Evolutionary conservation across 495 filamentous ascomycete genomes (phyloP).

Genomic region (Chaetomidium leptoderma): DNA sequence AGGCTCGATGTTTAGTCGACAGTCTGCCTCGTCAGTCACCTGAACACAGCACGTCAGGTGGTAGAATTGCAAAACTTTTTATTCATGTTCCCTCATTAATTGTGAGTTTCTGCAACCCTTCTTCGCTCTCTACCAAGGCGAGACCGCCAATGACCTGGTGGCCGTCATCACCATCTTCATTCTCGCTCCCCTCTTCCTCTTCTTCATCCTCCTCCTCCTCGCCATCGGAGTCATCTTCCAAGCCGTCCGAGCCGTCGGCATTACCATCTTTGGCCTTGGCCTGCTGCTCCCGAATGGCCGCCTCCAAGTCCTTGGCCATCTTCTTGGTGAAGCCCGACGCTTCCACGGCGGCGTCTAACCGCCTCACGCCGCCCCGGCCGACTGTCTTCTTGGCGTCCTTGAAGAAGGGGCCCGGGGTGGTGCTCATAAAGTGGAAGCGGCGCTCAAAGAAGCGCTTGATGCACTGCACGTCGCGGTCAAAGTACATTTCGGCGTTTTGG

Average conservation of each 20-base stretch:
- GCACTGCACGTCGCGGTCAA: conserved; percentile 90
- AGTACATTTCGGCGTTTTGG: conserved; percentile 87
- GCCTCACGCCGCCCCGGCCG: conserved; percentile 56
- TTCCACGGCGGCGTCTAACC: conserved; percentile 83
- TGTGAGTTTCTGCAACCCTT: conserved; percentile 23
- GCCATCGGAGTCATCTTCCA: conserved; percentile 56
- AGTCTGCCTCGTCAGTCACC: no score
- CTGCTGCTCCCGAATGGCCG: conserved; percentile 69
- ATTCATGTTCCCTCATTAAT: conserved; percentile 26
- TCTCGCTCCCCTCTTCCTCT: conserved; percentile 38
- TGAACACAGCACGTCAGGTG: no score
- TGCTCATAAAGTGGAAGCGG: conserved; percentile 80
- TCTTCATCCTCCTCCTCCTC: conserved; percentile 45
- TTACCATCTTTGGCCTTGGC: conserved; percentile 26
- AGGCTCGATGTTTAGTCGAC: no score
- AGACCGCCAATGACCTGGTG: not conserved
- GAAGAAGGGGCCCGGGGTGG: conserved; percentile 80
- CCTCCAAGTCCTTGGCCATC: conserved; percentile 87
- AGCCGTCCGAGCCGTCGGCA: conserved; percentile 22
- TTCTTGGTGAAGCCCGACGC: conserved; percentile 95
- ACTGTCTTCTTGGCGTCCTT: conserved; percentile 74
- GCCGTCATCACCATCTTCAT: conserved; percentile 28
- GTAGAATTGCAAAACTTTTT: not conserved
- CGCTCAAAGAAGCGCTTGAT: conserved; percentile 89
- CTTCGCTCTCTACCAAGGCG: not conserved